Evolutionary conservation across 148 eudicot genomes (phyloP).

Genomic region (Nepenthes gracilis): DNA sequence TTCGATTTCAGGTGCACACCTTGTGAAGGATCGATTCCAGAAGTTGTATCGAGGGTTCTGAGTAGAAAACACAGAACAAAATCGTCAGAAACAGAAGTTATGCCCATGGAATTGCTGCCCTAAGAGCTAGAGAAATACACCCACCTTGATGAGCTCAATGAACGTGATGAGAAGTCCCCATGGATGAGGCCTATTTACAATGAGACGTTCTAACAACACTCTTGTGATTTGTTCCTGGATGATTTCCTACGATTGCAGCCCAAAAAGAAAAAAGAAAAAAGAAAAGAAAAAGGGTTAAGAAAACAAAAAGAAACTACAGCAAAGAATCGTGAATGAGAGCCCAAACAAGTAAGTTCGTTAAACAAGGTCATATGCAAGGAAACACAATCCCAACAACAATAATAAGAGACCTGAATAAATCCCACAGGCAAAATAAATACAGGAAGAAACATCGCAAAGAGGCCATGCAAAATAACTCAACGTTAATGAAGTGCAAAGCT

Average conservation of each 20-base stretch:
- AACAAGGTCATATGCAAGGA: no score
- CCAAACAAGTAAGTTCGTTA: no score
- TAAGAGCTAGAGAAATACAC: neutral
- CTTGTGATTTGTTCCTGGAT: slow-evolving; percentile 93
- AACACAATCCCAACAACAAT: no score
- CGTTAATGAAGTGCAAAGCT: no score
- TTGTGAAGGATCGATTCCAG: slow-evolving; percentile 78
- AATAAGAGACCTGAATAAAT: no score
- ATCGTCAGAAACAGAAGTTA: neutral
- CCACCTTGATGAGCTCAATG: slow-evolving; percentile 91
- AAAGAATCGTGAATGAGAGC: neutral
- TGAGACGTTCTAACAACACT: slow-evolving; percentile 78
- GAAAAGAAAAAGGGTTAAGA: neutral
- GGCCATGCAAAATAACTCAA: no score
- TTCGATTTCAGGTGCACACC: slow-evolving; percentile 94
- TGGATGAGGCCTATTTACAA: slow-evolving; percentile 88
- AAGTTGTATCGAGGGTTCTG: slow-evolving; percentile 90
- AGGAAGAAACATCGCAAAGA: no score
- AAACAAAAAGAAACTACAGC: neutral
- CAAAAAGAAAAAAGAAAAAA: neutral
- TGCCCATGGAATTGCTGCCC: neutral
- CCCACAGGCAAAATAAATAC: no score
- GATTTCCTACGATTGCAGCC: slow-evolving; percentile 44
- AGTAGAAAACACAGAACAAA: neutral
- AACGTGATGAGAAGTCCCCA: slow-evolving; percentile 95